Percentiles rank a stretch among this genome's conserved stretches.
These are phyloP conservation scores for Auxenochlorella pyrenoidosa DNA, from an alignment of 139 green algal genomes.

Conservation along the genomic window DNA sequence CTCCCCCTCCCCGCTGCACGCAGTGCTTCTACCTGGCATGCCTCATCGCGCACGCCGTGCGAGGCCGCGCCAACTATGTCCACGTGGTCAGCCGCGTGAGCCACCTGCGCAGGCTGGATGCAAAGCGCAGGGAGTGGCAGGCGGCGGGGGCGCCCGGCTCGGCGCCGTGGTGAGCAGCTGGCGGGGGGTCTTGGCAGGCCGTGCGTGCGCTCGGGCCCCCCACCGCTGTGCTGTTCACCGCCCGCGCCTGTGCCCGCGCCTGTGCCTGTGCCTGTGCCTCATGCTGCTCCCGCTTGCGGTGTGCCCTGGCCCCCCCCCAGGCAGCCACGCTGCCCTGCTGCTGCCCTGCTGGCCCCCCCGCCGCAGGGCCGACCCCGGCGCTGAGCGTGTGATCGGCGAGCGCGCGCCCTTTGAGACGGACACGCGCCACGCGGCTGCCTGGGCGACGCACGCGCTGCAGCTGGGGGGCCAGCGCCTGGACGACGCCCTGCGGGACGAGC, in stretches of 20 bases:
- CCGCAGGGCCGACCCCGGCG: neutral
- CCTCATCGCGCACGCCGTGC: neutral
- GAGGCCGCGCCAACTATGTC: neutral
- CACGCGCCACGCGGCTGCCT: neutral
- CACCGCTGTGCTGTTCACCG: too few species aligned
- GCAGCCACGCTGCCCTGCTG: too few species aligned
- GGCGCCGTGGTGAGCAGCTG: neutral
- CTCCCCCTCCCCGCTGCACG: neutral
- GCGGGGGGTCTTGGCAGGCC: neutral
- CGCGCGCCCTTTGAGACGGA: neutral
- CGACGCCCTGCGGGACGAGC: neutral
- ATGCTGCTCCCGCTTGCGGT: too few species aligned
- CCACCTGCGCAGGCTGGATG: neutral
- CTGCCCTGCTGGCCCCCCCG: neutral
- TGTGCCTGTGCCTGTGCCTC: neutral
- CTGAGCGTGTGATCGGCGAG: slow-evolving; percentile 11
- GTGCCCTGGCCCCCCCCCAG: too few species aligned
- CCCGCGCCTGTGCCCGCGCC: neutral
- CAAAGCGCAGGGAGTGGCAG: neutral
- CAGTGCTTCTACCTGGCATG: slow-evolving; percentile 30
- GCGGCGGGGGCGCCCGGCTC: neutral
- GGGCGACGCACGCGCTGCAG: neutral
- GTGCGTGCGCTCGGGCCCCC: too few species aligned
- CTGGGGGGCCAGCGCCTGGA: neutral
- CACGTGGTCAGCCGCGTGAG: neutral